These are phyloP conservation scores for Flammula alnicola DNA, from an alignment of 1,284 basidiomycete genomes.

Conservation along the genomic window DNA sequence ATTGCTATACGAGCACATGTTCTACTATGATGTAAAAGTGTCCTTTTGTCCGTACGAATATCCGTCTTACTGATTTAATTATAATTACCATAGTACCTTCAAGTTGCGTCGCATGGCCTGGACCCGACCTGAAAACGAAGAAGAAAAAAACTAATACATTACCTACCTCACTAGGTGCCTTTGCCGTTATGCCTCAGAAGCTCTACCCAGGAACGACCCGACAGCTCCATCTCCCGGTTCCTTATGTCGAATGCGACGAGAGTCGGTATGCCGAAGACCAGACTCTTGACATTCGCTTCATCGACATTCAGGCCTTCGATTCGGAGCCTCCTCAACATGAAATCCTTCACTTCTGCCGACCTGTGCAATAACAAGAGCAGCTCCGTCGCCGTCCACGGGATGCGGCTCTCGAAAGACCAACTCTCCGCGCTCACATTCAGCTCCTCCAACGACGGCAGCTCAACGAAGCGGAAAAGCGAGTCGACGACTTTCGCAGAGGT, in stretches of 20 bases:
- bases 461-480: conserved; percentile 3
- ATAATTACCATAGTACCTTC: no score
- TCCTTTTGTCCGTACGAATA: not conserved
- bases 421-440: conserved; percentile 9
- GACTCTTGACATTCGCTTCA: not conserved
- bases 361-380: conserved; percentile 7
- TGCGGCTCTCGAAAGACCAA: conserved; percentile 1
- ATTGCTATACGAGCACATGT: not conserved
- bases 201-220: not conserved
- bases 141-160: no score
- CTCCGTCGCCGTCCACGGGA: conserved; percentile 4
- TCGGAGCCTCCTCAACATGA: conserved; percentile 1
- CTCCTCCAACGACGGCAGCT: conserved; percentile 10
- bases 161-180: no score
- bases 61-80: not conserved
- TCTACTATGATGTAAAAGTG: not conserved
- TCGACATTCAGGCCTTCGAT: conserved; percentile 5
- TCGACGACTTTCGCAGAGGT: conserved; percentile 9
- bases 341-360: not conserved
- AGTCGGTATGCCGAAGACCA: conserved; percentile 5
- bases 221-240: conserved; percentile 1
- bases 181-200: no score
- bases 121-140: no score
- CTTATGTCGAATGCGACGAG: conserved; percentile 7
- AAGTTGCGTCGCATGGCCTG: no score